Conservation (phyloP, 768 basidiomycete genomes). For the Xerocomus brunneocitrinus region DNA sequence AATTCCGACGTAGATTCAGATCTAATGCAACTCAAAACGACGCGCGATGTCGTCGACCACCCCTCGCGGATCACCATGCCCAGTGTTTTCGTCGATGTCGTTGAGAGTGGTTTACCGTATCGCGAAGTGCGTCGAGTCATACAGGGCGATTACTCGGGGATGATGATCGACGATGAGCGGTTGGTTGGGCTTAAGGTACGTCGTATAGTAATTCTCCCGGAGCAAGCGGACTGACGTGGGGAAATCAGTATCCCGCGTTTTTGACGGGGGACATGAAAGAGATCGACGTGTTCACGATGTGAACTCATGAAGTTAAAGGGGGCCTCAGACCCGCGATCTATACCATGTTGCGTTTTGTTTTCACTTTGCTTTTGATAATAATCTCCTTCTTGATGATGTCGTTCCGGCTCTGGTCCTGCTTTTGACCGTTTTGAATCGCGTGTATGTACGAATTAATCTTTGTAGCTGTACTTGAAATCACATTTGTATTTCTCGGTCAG, state of each 20-base stretch:
- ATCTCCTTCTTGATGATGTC: background rate
- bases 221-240: background rate
- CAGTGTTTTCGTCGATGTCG: conserved; percentile 19
- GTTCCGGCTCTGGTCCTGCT: background rate
- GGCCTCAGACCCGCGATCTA: no score
- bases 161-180: conserved; percentile 42
- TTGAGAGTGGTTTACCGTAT: conserved; percentile 33
- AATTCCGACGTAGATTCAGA: background rate
- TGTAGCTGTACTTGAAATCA: background rate
- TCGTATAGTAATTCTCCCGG: background rate
- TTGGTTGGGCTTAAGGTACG: conserved; percentile 39
- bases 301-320: background rate
- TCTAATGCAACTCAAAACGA: background rate
- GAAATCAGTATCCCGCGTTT: conserved; percentile 23
- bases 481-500: no score
- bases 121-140: conserved; percentile 21
- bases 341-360: background rate
- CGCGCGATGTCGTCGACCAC: conserved; percentile 3
- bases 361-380: background rate
- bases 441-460: background rate
- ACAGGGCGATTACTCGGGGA: conserved; percentile 31
- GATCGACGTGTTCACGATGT: conserved; percentile 33
- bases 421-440: background rate
- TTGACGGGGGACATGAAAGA: conserved; percentile 30
- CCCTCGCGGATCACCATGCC: conserved; percentile 11